phyloP scores from a whole-genome alignment of 164 flowering plant genomes.

The Tetrastigma voinierianum region DNA sequence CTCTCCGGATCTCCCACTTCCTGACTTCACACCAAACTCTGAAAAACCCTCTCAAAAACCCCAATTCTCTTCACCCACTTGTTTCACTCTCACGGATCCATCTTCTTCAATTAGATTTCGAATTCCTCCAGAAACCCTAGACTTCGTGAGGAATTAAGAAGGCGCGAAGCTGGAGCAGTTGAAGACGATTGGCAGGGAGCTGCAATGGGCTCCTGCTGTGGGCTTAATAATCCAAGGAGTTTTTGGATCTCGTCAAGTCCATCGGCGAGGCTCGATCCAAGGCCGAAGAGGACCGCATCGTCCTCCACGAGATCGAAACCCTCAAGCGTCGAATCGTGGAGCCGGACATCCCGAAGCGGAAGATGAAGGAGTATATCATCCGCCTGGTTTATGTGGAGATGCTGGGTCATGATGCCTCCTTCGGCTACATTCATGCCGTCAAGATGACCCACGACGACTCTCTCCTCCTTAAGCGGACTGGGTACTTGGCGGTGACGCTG shows the following conservation, averaged over 20 bases:
- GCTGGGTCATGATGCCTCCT: constrained; percentile 98
- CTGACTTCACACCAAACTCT: no score
- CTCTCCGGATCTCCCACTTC: no score
- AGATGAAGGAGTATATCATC: constrained; percentile 95
- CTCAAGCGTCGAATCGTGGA: constrained; percentile 68
- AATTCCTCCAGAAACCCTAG: no score
- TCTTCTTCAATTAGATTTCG: no score
- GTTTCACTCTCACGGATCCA: no score
- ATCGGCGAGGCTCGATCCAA: constrained; percentile 97
- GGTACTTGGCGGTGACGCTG: constrained; percentile 89
- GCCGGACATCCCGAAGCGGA: constrained; percentile 85
- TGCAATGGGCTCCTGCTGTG: constrained; percentile 97
- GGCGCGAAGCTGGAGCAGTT: constrained; percentile 75
- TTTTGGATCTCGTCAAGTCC: constrained; percentile 89
- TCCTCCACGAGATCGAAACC: constrained; percentile 80
- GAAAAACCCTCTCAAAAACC: no score
- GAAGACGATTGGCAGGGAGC: constrained; percentile 93
- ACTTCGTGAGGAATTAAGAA: no score
- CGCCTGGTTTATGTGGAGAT: constrained; percentile 91
- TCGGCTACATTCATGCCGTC: constrained; percentile 97
- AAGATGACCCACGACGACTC: constrained; percentile 95
- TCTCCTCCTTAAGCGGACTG: constrained; percentile 73
- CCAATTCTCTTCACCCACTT: no score
- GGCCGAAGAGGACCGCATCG: constrained; percentile 96
- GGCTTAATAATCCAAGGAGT: constrained; percentile 93